Base-by-base conservation (phyloP, 495 filamentous ascomycete species). In the Terfezia boudieri region DNA sequence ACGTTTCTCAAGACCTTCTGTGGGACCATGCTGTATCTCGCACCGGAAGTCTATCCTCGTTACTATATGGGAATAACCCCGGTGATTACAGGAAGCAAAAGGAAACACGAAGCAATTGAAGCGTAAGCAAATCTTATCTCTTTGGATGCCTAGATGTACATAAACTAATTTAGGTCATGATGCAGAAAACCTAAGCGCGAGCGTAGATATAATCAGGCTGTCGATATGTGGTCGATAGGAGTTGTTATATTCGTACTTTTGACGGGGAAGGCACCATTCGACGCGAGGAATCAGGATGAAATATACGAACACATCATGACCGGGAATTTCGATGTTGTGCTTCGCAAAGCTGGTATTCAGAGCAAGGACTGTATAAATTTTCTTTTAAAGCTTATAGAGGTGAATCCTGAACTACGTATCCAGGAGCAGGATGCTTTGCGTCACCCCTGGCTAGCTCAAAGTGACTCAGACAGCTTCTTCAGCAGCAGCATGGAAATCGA, bases 1-100 rank as follows among this genome's bases (percentile, higher is more conserved):
- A 94, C 88, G 0, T 94, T 94, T 59, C 73, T 98, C 2, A 84
- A 86, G 61, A 96, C 90, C 0, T 98, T 98, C 63, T 98, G 90
- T 64, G 90, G 90, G 10, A 98, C 90, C 0, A 73, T 96, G 37
- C 71, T 96, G 9, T 98, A 95, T 64, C 94, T 92, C 63, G 90
- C 90, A 2, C 90, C 90, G 1, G 90, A 98, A 63, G 86, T 98
- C 2, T 98, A 94, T 63, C 82, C 83, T 0, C 82, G 87, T 52
- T 94, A 86, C 65, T 4, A 51, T 51, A 12, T 51, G n/a, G 46
- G 55, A 35, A 57, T 50, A n/a, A 49, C 53, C 11, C 8, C 59
- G 6, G 48, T 60, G 16, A 53, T 52, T 9, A 53, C 37, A 0
- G 43, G 57, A 71, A 75, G 57, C 59, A 67, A 7, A 55, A 58